Conservation (phyloP, 2,329 filamentous ascomycete species). For the Aphanocladium album region DNA sequence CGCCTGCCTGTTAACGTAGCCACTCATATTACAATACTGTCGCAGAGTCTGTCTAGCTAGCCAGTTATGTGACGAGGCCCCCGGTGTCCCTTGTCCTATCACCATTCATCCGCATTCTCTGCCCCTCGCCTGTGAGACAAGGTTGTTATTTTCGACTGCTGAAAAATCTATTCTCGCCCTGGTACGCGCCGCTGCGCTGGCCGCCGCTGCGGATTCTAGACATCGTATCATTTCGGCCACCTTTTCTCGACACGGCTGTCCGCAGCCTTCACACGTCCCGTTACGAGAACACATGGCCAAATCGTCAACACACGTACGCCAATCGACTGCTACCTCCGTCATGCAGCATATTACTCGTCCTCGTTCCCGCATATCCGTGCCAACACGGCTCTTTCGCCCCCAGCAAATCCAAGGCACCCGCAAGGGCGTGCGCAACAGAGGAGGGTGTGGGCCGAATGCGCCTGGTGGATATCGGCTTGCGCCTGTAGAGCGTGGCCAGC, state of each 20-base stretch:
- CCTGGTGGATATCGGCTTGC: background rate
- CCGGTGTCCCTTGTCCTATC: background rate
- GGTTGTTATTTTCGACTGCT: background rate
- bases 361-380: background rate
- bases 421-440: background rate
- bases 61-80: background rate
- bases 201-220: background rate
- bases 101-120: background rate
- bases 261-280: background rate
- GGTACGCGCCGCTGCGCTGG: background rate
- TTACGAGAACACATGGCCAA: background rate
- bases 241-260: background rate
- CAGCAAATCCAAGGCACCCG: conserved; percentile 1
- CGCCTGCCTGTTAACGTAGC: conserved; percentile 1
- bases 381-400: background rate
- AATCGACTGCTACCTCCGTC: background rate
- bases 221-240: background rate
- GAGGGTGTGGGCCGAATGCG: background rate
- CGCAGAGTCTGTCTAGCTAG: conserved; percentile 2
- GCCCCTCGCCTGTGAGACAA: background rate
- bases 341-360: background rate
- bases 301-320: background rate
- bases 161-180: background rate
- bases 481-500: background rate
- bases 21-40: conserved; percentile 2